A percentile compares a stretch with the other conserved stretches of the same genome.
Conservation (phyloP, 2,329 filamentous ascomycete species). For the Alternaria atra region DNA sequence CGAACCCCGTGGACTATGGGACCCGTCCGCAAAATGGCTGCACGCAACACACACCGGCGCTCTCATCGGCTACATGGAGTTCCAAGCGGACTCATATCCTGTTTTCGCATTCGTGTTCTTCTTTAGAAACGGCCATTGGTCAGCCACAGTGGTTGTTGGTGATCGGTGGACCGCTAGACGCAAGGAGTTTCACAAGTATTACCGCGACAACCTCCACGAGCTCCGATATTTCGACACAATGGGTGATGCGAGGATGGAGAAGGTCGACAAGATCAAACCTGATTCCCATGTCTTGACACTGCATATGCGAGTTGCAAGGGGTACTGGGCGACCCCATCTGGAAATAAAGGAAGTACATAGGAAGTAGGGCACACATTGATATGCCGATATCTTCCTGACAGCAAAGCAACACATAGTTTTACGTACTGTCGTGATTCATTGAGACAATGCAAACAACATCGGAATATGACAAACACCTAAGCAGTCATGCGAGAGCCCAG, state of each 20-base stretch:
- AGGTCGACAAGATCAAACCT: neutral
- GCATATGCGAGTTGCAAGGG: constrained; percentile 6
- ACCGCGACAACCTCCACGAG: constrained; percentile 5
- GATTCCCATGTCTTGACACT: neutral
- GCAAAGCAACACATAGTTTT: neutral
- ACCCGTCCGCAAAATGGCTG: neutral
- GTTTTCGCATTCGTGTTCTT: constrained; percentile 10
- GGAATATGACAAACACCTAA: neutral
- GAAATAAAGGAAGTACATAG: neutral
- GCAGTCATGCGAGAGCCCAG: neutral
- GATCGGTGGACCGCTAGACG: constrained; percentile 2
- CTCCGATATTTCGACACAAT: constrained; percentile 5
- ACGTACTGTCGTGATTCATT: neutral
- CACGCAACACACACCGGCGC: constrained; percentile 10
- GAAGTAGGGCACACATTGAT: neutral
- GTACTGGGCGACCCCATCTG: constrained; percentile 5
- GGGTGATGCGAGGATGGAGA: neutral
- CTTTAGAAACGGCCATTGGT: constrained; percentile 13
- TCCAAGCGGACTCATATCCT: neutral
- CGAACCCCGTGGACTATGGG: constrained; percentile 9
- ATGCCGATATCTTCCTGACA: neutral
- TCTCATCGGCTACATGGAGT: constrained; percentile 12
- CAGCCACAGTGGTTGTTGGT: neutral
- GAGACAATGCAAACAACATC: neutral
- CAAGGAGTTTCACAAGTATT: constrained; percentile 11